Evolutionary conservation across 768 basidiomycete species (phyloP).

Genomic region (Psilocybe cubensis): DNA sequence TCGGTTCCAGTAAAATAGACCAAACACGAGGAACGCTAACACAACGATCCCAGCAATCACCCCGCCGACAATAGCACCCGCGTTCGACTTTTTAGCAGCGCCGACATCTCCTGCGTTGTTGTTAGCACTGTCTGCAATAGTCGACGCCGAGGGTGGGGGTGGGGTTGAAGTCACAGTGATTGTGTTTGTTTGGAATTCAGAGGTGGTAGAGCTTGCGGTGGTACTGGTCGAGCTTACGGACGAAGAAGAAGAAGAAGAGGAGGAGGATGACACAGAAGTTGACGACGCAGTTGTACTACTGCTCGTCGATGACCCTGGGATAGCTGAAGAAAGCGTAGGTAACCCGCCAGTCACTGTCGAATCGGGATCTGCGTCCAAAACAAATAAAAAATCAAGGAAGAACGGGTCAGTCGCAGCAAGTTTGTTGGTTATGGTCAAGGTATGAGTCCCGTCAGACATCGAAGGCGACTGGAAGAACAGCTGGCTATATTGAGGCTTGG

Average conservation of each 20-base stretch:
- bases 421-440: conserved; percentile 22
- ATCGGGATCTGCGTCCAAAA: conserved; percentile 12
- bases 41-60: conserved; percentile 6
- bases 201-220: neutral
- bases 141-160: neutral
- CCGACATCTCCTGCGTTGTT: neutral
- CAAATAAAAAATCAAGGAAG: conserved; percentile 27
- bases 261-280: neutral
- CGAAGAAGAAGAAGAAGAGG: neutral
- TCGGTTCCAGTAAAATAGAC: conserved; percentile 6
- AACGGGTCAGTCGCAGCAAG: conserved; percentile 13
- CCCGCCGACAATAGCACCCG: conserved; percentile 6
- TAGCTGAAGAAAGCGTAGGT: conserved; percentile 3
- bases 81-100: conserved; percentile 10
- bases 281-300: neutral
- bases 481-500: conserved; percentile 15
- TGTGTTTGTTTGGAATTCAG: neutral
- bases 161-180: conserved; percentile 1
- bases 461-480: conserved; percentile 25
- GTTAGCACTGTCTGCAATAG: neutral
- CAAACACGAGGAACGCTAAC: conserved; percentile 6
- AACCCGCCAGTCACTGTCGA: neutral
- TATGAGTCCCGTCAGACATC: conserved; percentile 23
- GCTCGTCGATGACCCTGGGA: neutral
- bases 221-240: neutral